phyloP scores from a whole-genome alignment of 441 rosid species.

The Daphne laureola region DNA sequence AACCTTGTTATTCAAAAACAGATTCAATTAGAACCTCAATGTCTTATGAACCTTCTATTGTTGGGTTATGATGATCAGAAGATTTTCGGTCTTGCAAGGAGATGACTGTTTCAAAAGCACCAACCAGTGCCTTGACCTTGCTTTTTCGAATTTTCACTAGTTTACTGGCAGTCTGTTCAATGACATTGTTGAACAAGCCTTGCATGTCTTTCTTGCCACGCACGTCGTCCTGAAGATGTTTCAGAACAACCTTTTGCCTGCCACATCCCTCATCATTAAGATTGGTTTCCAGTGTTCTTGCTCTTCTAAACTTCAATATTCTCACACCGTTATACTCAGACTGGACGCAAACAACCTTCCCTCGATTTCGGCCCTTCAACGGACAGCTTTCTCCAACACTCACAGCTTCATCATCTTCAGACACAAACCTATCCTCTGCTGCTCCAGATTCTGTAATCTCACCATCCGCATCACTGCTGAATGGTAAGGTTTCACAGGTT shows the following conservation, averaged over 20 bases:
- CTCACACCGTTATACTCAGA: slow-evolving; percentile 43
- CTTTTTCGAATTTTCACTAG: slow-evolving; percentile 72
- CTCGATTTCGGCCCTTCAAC: slow-evolving; percentile 38
- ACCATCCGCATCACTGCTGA: slow-evolving; percentile 23
- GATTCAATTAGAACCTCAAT: slow-evolving; percentile 8
- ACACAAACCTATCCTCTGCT: slow-evolving; percentile 32
- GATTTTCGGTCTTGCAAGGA: slow-evolving; percentile 63
- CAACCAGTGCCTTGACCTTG: slow-evolving; percentile 89
- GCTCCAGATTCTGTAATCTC: slow-evolving; percentile 29
- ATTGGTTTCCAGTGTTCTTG: slow-evolving; percentile 30
- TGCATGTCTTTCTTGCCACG: slow-evolving; percentile 45
- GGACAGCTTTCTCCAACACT: slow-evolving; percentile 20
- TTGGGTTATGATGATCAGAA: slow-evolving; percentile 17
- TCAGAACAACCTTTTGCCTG: slow-evolving; percentile 43
- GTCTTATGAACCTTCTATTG: too few relatives aligned
- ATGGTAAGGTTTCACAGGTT: slow-evolving; percentile 21
- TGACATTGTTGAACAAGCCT: slow-evolving; percentile 63
- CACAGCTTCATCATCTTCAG: slow-evolving; percentile 33
- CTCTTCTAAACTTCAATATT: slow-evolving; percentile 61
- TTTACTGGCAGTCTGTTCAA: slow-evolving; percentile 83
- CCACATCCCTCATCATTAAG: slow-evolving; percentile 19
- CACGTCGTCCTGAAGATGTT: slow-evolving; percentile 56
- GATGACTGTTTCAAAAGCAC: slow-evolving; percentile 92
- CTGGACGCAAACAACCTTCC: slow-evolving; percentile 46
- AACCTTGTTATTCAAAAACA: slow-evolving; percentile 9